These are phyloP conservation scores for Anisogramma anomala DNA, from an alignment of 2,329 filamentous ascomycete species.

Conservation along the genomic window DNA sequence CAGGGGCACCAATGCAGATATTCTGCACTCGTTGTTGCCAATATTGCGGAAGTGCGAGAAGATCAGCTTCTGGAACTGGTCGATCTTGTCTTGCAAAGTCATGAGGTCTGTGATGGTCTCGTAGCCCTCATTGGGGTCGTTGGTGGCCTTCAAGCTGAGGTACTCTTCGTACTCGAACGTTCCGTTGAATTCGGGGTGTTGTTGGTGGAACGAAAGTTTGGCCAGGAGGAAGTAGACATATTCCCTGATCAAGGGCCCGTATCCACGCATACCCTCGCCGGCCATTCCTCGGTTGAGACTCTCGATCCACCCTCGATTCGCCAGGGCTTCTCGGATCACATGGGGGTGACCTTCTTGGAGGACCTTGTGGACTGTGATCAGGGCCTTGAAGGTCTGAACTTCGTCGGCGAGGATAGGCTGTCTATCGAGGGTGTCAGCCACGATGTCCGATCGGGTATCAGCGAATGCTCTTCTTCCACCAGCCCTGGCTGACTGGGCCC, in stretches of 20 bases:
- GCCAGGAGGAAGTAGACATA: slow-evolving; percentile 93
- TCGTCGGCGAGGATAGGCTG: slow-evolving; percentile 98
- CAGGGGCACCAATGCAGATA: slow-evolving; percentile 82
- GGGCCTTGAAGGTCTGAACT: slow-evolving; percentile 95
- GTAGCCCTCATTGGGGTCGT: slow-evolving; percentile 94
- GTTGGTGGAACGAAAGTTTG: slow-evolving; percentile 91
- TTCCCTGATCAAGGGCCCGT: slow-evolving; percentile 85
- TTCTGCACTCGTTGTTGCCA: slow-evolving; percentile 91
- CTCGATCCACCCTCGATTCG: slow-evolving; percentile 83
- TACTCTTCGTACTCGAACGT: slow-evolving; percentile 99
- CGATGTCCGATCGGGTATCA: not conserved
- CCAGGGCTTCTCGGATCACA: slow-evolving; percentile 77
- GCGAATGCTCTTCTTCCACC: not conserved
- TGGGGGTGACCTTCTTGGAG: slow-evolving; percentile 91
- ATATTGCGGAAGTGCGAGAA: slow-evolving; percentile 92
- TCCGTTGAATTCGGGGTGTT: slow-evolving; percentile 96
- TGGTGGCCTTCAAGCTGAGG: slow-evolving; percentile 93
- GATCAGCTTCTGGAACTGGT: slow-evolving; percentile 95
- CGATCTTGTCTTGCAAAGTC: slow-evolving; percentile 94
- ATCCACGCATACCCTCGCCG: slow-evolving; percentile 79
- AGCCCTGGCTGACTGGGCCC: not conserved
- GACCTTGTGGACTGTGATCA: slow-evolving; percentile 96
- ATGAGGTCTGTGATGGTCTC: slow-evolving; percentile 96
- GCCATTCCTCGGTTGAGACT: slow-evolving; percentile 73
- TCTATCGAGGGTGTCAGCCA: slow-evolving; percentile 31